These are phyloP conservation scores for Silybum marianum DNA, from an alignment of 129 eudicot genomes.

Conservation along the genomic window DNA sequence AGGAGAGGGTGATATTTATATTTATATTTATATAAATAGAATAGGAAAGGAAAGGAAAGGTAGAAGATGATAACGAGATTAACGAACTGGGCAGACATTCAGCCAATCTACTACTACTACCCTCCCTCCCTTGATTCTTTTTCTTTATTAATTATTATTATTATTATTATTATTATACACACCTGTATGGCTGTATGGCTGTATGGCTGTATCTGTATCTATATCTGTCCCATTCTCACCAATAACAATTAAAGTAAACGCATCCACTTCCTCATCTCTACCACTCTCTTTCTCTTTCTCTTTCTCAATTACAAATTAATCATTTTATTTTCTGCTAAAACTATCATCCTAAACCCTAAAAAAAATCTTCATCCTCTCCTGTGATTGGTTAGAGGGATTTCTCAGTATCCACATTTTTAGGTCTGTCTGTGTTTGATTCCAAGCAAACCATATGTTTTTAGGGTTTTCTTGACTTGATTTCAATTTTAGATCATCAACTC, in stretches of 20 bases:
- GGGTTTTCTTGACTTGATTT: neutral
- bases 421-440: neutral
- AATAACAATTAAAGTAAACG: neutral
- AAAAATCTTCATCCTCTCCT: no score
- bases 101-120: neutral
- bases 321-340: no score
- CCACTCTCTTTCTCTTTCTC: neutral
- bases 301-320: neutral
- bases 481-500: neutral
- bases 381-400: neutral
- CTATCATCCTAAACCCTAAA: no score
- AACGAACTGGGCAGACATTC: neutral
- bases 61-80: neutral
- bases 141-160: no score
- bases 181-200: no score
- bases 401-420: neutral
- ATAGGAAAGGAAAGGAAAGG: neutral
- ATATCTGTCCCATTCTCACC: neutral
- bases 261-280: neutral
- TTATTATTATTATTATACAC: neutral
- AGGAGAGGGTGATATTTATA: no score
- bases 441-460: neutral
- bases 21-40: no score
- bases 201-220: no score
- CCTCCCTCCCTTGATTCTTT: no score